These are phyloP conservation scores for Phytophthora citrophthora DNA, from an alignment of 352 stramenopile species.

Conservation along the genomic window DNA sequence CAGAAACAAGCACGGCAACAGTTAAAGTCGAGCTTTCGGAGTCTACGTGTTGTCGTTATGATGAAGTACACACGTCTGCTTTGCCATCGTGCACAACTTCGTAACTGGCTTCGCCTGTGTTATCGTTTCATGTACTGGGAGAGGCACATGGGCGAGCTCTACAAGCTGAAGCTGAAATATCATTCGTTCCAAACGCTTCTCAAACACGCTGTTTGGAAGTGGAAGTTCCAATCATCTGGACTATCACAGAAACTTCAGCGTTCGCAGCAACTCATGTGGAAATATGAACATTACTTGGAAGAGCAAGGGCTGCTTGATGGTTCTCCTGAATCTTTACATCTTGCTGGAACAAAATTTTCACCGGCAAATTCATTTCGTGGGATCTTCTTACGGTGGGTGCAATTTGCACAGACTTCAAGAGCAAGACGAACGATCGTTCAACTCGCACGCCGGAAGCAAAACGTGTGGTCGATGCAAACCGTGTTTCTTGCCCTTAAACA, in stretches of 20 bases:
- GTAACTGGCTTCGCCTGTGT: constrained; percentile 70
- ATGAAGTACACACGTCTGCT: constrained; percentile 50
- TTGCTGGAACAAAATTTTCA: constrained; percentile 50
- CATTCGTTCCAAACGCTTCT: constrained; percentile 51
- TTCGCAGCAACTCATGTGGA: constrained; percentile 39
- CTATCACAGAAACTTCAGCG: constrained; percentile 45
- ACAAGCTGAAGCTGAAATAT: constrained; percentile 48
- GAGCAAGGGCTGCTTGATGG: constrained; percentile 37
- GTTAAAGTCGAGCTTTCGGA: constrained; percentile 65
- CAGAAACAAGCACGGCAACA: constrained; percentile 46
- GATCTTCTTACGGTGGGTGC: constrained; percentile 64
- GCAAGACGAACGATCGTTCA: constrained; percentile 28
- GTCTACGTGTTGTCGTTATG: constrained; percentile 55
- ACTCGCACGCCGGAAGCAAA: constrained; percentile 35
- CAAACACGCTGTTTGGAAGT: constrained; percentile 56
- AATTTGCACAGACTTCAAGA: constrained; percentile 53
- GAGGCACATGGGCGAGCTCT: constrained; percentile 46
- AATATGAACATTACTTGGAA: constrained; percentile 51
- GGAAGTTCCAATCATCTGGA: constrained; percentile 52
- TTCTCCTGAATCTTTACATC: constrained; percentile 33
- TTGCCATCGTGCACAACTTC: constrained; percentile 53
- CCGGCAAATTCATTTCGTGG: constrained; percentile 53
- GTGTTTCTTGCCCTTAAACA: constrained; percentile 51
- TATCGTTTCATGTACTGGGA: constrained; percentile 63
- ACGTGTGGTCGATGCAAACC: constrained; percentile 42